Evolutionary conservation across 2,329 filamentous ascomycete species (phyloP), one percentile per base, ranked within the genome.

Genomic region (Sphaerulina populicola): DNA sequence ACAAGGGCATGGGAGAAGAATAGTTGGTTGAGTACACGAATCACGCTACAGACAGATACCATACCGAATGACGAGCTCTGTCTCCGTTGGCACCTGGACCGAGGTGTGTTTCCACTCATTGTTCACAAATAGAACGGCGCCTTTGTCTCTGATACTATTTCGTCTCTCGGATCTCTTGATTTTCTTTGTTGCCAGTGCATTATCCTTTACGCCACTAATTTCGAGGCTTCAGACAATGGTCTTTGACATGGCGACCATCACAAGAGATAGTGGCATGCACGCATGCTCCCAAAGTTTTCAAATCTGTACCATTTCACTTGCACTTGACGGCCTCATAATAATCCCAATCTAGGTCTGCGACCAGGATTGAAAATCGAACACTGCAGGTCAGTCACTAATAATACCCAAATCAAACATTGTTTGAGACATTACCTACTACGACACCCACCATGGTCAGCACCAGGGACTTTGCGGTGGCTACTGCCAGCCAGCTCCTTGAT

Each of bases 61-160:
- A 47, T 27, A 39, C 10, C 18, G n/a, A 38, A 47, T 37, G 38
- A 49, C 35, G 46, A 49, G 42, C 36, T 29, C 29, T 23, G n/a
- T 29, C 6, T 18, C 6, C 23, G 11, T 27, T 29, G 14, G 11
- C n/a, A 41, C 33, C 30, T 33, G 38, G 38, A 18, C 46, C 48
- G 35, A 44, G 48, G 42, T 40, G 14, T 15, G 21, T 29, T 21
- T 33, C 27, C 27, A 14, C 14, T 39, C 48, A 39, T 50, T 50
- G 40, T 50, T 21, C 38, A n/a, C 6, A n/a, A 30, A 30, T 12
- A 29, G 7, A 33, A n/a, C 40, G 35, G 23, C 27, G 14, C 27
- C 52, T 59, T 57, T 59, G 54, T 53, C 36, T 44, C 40, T 45
- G 44, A 47, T 55, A 27, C 57, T 55, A 54, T 57, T 59, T 49